Base-by-base conservation (phyloP, 305 asterid genomes). In the Fraxinus nigra region DNA sequence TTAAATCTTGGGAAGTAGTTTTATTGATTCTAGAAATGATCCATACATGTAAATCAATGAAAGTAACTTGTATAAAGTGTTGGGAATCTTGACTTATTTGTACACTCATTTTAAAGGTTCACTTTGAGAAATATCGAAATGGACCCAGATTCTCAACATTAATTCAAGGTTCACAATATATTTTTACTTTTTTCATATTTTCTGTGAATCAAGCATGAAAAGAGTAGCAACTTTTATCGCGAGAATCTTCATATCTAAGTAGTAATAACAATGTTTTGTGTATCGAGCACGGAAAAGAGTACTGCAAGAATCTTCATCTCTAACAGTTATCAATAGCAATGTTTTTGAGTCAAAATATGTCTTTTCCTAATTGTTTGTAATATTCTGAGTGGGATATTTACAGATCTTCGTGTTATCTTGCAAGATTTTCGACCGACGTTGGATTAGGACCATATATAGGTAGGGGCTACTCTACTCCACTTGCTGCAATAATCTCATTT, bases 401-500 rank as follows among this genome's bases (percentile, higher is more conserved):
- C 8, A 69, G 75, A 28, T 69, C 34, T 26, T 14, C 13, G 0
- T 28, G 20, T 22, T 67, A 69, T 69, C 75, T 69, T 69, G 38
- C 22, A 69, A 28, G 75, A 69, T 28, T 69, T 69, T 11, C 33
- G 20, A 69, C 75, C 40, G 1, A 30, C 20, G 2, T 28, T 69
- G 75, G 63, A 54, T 43, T 46, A 38, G 28, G 28, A 26, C 32
- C 34, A 30, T 43, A 24, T n/a, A 70, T 43, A 18, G 34, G 77
- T 75, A 4, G 75, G 81, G 75, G 37, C 59, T 35, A 63, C 81
- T 28, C 75, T 69, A 69, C 48, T 79, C 82, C 24, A 80, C 83
- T 80, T 72, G 79, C 74, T 33, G 16, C 61, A 1, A 72, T 51
- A 73, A 54, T 80, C 83, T 69, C 16, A 13, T 30, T 24, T 33